Percentiles rank a stretch among this genome's conserved stretches.
Evolutionary conservation across 495 filamentous ascomycete genomes (phyloP).

Genomic region (Lasiosphaeris hirsuta): DNA sequence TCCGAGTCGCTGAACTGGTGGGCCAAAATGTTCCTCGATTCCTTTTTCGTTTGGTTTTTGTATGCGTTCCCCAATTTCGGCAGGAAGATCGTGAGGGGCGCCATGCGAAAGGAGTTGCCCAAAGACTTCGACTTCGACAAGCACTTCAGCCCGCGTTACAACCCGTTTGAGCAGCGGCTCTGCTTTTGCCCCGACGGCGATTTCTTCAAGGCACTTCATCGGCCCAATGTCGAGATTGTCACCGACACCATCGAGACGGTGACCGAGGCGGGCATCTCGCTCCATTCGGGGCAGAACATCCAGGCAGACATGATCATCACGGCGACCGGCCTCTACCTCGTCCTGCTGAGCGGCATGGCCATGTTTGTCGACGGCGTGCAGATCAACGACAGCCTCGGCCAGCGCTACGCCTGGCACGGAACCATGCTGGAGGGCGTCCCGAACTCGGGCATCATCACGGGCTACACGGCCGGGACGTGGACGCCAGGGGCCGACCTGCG

Average conservation of each 20-base stretch:
- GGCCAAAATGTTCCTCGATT: constrained; percentile 27
- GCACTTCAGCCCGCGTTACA: constrained; percentile 70
- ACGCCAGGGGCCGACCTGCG: constrained; percentile 45
- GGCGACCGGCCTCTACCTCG: constrained; percentile 65
- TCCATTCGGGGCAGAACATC: constrained; percentile 54
- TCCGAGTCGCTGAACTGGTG: constrained; percentile 35
- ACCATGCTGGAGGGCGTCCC: constrained; percentile 41
- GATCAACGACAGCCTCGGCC: constrained; percentile 48
- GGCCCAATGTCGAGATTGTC: constrained; percentile 56
- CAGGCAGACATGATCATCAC: constrained; percentile 71
- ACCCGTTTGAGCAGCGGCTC: constrained; percentile 71
- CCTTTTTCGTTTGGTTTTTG: constrained; percentile 27
- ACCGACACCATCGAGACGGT: constrained; percentile 68
- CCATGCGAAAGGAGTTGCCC: constrained; percentile 51
- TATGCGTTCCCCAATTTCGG: constrained; percentile 50
- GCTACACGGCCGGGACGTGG: constrained; percentile 57
- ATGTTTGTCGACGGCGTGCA: constrained; percentile 55
- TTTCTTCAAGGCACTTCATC: constrained; percentile 61
- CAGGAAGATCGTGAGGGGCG: constrained; percentile 41
- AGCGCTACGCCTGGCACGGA: constrained; percentile 54
- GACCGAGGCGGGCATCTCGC: constrained; percentile 53
- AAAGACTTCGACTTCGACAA: constrained; percentile 53
- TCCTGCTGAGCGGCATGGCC: constrained; percentile 47
- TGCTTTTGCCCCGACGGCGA: constrained; percentile 70
- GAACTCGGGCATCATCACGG: constrained; percentile 35